phyloP scores from a whole-genome alignment of 2,329 filamentous ascomycete species.

The Plenodomus biglobosus region DNA sequence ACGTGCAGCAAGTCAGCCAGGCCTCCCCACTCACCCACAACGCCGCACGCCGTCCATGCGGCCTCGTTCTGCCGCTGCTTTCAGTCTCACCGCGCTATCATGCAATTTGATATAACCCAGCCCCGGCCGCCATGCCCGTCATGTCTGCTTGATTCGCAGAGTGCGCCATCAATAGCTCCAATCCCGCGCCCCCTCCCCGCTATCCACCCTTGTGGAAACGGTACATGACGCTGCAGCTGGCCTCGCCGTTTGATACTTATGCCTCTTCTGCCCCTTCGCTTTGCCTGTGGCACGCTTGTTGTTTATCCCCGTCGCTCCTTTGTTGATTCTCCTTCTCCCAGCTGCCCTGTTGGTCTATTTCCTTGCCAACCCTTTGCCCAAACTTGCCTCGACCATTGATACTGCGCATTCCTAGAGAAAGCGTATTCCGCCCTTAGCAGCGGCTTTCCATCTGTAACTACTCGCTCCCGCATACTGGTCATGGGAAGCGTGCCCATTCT shows the following conservation, averaged over 20 bases:
- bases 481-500: slow-evolving; percentile 20
- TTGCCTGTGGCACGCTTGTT: slow-evolving; percentile 15
- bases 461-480: slow-evolving; percentile 9
- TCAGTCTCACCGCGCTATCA: neutral
- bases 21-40: slow-evolving; percentile 5
- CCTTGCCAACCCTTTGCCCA: slow-evolving; percentile 4
- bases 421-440: slow-evolving; percentile 11
- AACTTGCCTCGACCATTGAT: neutral
- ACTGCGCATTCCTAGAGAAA: too few relatives aligned
- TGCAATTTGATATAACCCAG: slow-evolving; percentile 4
- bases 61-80: slow-evolving; percentile 1
- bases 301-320: slow-evolving; percentile 30
- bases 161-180: slow-evolving; percentile 24
- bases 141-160: slow-evolving; percentile 22
- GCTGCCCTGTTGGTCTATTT: slow-evolving; percentile 13
- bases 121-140: slow-evolving; percentile 6
- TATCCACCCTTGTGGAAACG: slow-evolving; percentile 8
- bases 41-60: slow-evolving; percentile 2
- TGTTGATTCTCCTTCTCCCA: slow-evolving; percentile 18
- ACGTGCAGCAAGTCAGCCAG: slow-evolving; percentile 6
- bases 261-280: slow-evolving; percentile 23
- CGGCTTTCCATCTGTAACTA: neutral
- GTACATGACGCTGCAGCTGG: slow-evolving; percentile 23
- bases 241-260: slow-evolving; percentile 35
- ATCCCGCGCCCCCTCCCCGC: slow-evolving; percentile 15